Conservation (phyloP, 225 moss, liverwort and hornwort genomes). For the Asterella californica region DNA sequence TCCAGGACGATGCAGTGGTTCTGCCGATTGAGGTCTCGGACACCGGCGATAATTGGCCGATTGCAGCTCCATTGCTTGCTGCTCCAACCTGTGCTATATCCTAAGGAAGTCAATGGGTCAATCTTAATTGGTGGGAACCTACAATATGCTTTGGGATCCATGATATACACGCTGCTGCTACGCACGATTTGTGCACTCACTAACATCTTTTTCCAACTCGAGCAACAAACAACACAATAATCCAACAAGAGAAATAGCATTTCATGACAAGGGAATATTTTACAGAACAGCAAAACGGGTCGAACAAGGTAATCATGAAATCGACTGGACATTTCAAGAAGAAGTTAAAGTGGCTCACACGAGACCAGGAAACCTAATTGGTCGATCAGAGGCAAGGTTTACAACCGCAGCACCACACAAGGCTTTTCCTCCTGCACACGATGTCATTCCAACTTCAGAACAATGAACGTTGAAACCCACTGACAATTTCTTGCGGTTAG, state of each 20-base stretch:
- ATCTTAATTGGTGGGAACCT: no score
- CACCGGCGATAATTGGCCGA: slow-evolving; percentile 45
- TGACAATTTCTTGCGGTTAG: no score
- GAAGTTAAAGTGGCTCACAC: slow-evolving; percentile 29
- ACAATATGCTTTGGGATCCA: no score
- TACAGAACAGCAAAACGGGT: no score
- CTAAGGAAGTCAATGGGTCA: not conserved
- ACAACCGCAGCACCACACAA: slow-evolving; percentile 46
- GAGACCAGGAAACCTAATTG: slow-evolving; percentile 44
- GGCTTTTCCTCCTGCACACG: slow-evolving; percentile 37
- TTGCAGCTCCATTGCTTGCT: slow-evolving; percentile 40
- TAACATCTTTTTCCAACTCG: no score
- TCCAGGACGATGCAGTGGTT: slow-evolving; percentile 38
- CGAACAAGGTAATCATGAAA: no score
- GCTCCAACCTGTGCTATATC: slow-evolving; percentile 35
- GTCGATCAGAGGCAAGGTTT: slow-evolving; percentile 45
- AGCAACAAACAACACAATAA: no score
- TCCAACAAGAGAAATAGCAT: no score
- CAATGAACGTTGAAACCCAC: no score
- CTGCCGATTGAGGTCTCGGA: slow-evolving; percentile 39
- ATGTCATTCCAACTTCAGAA: not conserved
- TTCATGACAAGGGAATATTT: no score
- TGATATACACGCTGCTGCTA: not conserved
- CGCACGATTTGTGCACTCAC: not conserved
- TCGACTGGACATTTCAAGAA: not conserved